Percentiles rank a stretch among this genome's conserved stretches.
Conservation (phyloP, 768 basidiomycete species). For the Amanita phalloides region DNA sequence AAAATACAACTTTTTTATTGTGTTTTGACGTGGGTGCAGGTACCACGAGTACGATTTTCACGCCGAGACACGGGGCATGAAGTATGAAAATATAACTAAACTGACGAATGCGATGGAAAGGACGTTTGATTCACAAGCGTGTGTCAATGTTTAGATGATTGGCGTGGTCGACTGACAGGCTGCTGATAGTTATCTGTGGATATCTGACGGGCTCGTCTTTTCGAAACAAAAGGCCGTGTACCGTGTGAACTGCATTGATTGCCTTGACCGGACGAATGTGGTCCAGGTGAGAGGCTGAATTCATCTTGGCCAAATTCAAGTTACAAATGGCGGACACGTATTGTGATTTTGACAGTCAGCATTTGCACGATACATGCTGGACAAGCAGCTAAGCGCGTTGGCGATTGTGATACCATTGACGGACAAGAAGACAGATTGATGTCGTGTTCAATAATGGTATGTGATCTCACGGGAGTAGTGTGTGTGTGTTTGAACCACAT, state of each 20-base stretch:
- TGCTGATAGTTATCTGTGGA: conserved; percentile 67
- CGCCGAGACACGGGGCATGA: conserved; percentile 90
- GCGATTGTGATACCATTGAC: conserved; percentile 47
- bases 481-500: background rate
- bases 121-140: conserved; percentile 77
- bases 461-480: conserved; percentile 1
- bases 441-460: conserved; percentile 71
- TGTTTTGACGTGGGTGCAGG: conserved; percentile 23
- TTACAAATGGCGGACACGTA: background rate
- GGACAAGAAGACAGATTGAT: conserved; percentile 49
- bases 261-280: conserved; percentile 90
- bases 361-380: conserved; percentile 76
- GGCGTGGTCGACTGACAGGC: background rate
- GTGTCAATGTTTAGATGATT: conserved; percentile 6
- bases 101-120: conserved; percentile 62
- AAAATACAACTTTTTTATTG: no score
- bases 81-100: conserved; percentile 88
- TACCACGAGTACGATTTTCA: conserved; percentile 91
- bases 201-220: conserved; percentile 56
- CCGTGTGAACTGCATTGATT: conserved; percentile 93
- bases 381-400: conserved; percentile 62
- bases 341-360: conserved; percentile 53
- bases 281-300: conserved; percentile 49
- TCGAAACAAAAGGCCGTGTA: conserved; percentile 81
- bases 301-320: background rate